Evolutionary conservation across 345 rosid genomes (phyloP), one percentile per base, ranked within the genome.

Genomic region (Carallia brachiata): DNA sequence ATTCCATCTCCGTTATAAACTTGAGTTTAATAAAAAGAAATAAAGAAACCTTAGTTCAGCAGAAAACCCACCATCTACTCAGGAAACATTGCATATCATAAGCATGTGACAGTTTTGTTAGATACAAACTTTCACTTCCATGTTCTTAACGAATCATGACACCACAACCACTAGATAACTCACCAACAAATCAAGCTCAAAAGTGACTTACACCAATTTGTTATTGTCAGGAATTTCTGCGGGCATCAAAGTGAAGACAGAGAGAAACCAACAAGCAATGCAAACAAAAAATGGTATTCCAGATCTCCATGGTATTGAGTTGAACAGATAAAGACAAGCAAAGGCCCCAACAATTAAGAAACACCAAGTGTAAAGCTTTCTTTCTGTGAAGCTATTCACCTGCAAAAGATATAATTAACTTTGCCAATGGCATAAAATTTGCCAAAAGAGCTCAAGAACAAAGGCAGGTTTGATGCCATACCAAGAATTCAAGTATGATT

Each of bases 161-260:
- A 47, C 39, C 44, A 60, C 53, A 65, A 31, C 31, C 23, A 55
- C 27, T 44, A 34, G 62, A 50, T 28, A 27, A 67, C 44, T 52
- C 39, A 36, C 59, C 31, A 55, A 70, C 50, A 37, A 55, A 40
- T 56, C 6, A 61, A 40, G 71, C n/a, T 40, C 52, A 40, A 39
- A 74, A 73, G 53, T 27, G 71, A 80, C 96, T 75, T 84, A 93
- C 98, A 93, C 98, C 69, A 91, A 74, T 63, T 74, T 84, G 81
- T 89, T 93, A 68, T 93, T 89, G 71, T 93, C 97, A 13, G 98
- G 98, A 76, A 93, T 93, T 80, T 93, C 98, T 48, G 97, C 98
- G 16, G 98, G 98, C 97, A 91, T 91, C 81, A 89, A 78, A 63
- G 98, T 93, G 74, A 93, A 93, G 62, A 85, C 71, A 73, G 97